These are phyloP conservation scores for Neofusicoccum ribis DNA, from an alignment of 2,329 filamentous ascomycete species.

Conservation along the genomic window DNA sequence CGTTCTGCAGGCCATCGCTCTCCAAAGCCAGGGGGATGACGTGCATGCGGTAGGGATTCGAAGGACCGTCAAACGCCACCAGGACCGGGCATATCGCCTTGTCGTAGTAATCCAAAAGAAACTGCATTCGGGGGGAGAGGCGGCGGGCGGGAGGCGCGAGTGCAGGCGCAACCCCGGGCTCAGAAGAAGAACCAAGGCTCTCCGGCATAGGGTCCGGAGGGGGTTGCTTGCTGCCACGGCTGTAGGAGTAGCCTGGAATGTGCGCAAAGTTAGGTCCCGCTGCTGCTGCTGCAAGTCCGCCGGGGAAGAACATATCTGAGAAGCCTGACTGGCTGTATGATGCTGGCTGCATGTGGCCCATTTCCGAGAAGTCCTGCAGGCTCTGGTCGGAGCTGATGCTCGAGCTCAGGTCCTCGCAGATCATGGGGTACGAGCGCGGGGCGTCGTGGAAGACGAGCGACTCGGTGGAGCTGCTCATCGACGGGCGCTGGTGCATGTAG, in stretches of 20 bases:
- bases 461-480: constrained; percentile 41
- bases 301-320: constrained; percentile 37
- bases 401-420: constrained; percentile 44
- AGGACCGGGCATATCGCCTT: constrained; percentile 89
- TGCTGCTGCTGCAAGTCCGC: constrained; percentile 17
- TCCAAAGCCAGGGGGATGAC: constrained; percentile 74
- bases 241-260: constrained; percentile 39
- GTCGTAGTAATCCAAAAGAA: constrained; percentile 90
- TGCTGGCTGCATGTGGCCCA: constrained; percentile 34
- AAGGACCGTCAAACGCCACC: constrained; percentile 83
- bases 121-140: constrained; percentile 76
- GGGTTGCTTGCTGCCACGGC: constrained; percentile 16
- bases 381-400: constrained; percentile 49
- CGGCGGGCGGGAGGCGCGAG: constrained; percentile 35
- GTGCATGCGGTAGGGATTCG: constrained; percentile 83
- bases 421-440: constrained; percentile 37
- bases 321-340: constrained; percentile 37
- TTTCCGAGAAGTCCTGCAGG: constrained; percentile 44
- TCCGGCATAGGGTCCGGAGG: constrained; percentile 9
- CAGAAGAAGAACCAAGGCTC: constrained; percentile 22
- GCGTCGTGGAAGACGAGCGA: constrained; percentile 36
- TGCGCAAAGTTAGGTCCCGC: constrained; percentile 20
- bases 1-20: constrained; percentile 85
- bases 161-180: not conserved
- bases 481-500: constrained; percentile 35